phyloP scores from a whole-genome alignment of 352 stramenopile genomes.

The Phytophthora constricta region DNA sequence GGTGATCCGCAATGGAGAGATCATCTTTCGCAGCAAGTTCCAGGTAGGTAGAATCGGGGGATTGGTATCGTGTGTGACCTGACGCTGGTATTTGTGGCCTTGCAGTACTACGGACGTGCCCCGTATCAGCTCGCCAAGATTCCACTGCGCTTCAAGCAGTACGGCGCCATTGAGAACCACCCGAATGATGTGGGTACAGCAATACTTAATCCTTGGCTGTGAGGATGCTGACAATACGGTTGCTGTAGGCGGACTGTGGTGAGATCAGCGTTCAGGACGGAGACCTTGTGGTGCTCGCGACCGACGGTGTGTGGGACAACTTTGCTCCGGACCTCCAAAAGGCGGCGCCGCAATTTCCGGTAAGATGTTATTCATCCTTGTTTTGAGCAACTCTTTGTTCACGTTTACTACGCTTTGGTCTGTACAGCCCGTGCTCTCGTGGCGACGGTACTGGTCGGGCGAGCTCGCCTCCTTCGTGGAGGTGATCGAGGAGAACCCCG shows the following conservation, averaged over 20 bases:
- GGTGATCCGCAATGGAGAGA: slow-evolving; percentile 64
- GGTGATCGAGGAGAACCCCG: slow-evolving; percentile 52
- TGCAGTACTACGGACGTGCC: slow-evolving; percentile 71
- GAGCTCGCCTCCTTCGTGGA: slow-evolving; percentile 67
- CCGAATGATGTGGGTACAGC: slow-evolving; percentile 66
- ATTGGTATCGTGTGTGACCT: background rate
- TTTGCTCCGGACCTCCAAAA: slow-evolving; percentile 65
- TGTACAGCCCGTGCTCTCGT: slow-evolving; percentile 61
- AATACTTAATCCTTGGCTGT: background rate
- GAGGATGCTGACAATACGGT: background rate
- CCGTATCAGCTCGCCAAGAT: slow-evolving; percentile 85
- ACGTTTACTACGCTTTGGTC: slow-evolving; percentile 10
- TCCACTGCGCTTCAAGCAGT: slow-evolving; percentile 70
- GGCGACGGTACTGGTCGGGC: slow-evolving; percentile 66
- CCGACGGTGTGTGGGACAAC: slow-evolving; percentile 86
- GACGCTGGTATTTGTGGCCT: slow-evolving; percentile 3
- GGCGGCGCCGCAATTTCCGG: slow-evolving; percentile 58
- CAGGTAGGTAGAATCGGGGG: slow-evolving; percentile 36
- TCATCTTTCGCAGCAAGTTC: slow-evolving; percentile 81
- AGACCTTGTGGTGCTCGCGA: slow-evolving; percentile 82
- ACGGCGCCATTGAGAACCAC: slow-evolving; percentile 82
- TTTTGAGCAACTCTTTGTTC: background rate
- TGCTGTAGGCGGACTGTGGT: slow-evolving; percentile 64
- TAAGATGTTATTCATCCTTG: slow-evolving; percentile 26
- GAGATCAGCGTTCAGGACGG: slow-evolving; percentile 76